Evolutionary conservation across 306 rosid genomes (phyloP).

Genomic region (Coriaria nepalensis): DNA sequence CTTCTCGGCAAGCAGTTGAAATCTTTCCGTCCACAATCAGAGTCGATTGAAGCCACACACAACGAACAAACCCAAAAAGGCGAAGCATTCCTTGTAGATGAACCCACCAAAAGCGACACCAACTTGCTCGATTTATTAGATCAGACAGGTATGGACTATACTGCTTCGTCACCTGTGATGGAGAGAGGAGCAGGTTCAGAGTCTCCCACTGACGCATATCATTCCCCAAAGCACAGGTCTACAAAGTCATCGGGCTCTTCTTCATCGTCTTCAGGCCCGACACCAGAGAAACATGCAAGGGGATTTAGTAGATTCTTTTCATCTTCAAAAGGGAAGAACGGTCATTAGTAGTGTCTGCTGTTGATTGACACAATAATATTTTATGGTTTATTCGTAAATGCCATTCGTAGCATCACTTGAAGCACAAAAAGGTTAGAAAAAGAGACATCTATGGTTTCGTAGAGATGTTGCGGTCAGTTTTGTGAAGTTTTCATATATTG

Average conservation of each 20-base stretch:
- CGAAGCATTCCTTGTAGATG: constrained; percentile 35
- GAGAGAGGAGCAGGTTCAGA: constrained; percentile 34
- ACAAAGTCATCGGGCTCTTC: constrained; percentile 60
- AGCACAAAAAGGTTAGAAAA: constrained; percentile 18
- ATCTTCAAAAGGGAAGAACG: constrained; percentile 63
- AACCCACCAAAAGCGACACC: constrained; percentile 33
- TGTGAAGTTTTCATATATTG: neutral
- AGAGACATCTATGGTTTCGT: constrained; percentile 13
- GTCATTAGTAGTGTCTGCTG: constrained; percentile 37
- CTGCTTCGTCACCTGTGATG: constrained; percentile 24
- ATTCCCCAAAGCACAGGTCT: constrained; percentile 47
- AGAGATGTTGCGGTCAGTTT: constrained; percentile 22
- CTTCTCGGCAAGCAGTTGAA: constrained; percentile 91
- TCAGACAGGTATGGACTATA: constrained; percentile 30
- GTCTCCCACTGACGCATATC: constrained; percentile 41
- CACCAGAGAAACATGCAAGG: constrained; percentile 77
- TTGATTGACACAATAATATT: constrained; percentile 14
- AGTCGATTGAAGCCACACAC: constrained; percentile 35
- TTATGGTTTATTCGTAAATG: constrained; percentile 11
- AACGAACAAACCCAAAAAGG: constrained; percentile 37
- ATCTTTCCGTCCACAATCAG: constrained; percentile 61
- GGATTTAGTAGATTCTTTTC: constrained; percentile 94
- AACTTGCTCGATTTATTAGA: constrained; percentile 32
- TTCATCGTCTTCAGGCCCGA: constrained; percentile 50
- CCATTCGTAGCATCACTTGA: constrained; percentile 23